A percentile compares a stretch with the other conserved stretches of the same genome.
Conservation (phyloP, 2,329 filamentous ascomycete species). For the Cercospora sesami region DNA sequence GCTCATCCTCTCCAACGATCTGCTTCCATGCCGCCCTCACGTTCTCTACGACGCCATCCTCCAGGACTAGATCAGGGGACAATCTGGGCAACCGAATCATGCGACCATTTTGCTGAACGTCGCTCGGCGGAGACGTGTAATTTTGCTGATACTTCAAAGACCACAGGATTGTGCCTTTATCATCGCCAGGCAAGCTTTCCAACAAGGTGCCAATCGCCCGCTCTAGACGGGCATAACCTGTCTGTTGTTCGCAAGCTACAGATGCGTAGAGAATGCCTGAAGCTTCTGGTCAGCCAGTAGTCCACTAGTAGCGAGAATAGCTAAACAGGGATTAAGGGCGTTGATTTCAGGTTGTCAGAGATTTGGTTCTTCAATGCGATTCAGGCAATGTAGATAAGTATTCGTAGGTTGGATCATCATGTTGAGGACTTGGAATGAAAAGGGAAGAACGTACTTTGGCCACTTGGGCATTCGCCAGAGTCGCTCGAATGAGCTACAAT, state of each 20-base stretch:
- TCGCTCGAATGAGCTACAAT: constrained; percentile 79
- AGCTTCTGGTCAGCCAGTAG: neutral
- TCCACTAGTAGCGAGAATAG: neutral
- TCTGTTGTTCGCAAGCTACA: constrained; percentile 42
- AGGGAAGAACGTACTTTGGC: constrained; percentile 75
- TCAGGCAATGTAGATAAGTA: constrained; percentile 99
- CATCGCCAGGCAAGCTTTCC: constrained; percentile 38
- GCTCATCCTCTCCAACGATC: constrained; percentile 55
- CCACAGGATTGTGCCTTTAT: constrained; percentile 51
- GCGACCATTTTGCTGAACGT: constrained; percentile 32
- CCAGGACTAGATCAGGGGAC: constrained; percentile 68
- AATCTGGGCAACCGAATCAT: constrained; percentile 52
- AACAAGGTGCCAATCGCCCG: constrained; percentile 49
- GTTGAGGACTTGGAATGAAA: constrained; percentile 41
- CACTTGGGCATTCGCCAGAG: constrained; percentile 82
- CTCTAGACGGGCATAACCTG: constrained; percentile 41
- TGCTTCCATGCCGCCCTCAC: constrained; percentile 71
- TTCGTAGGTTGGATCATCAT: constrained; percentile 83
- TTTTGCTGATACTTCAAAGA: constrained; percentile 54
- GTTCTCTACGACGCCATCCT: constrained; percentile 66
- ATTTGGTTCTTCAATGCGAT: constrained; percentile 78
- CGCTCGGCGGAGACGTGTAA: constrained; percentile 35
- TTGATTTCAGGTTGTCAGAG: constrained; percentile 83
- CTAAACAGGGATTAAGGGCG: neutral
- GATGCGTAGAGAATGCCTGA: constrained; percentile 61